Percentiles rank a stretch among this genome's conserved stretches.
Evolutionary conservation across 31 red algal species (phyloP).

Genomic region (Odonthalia washingtoniensis): DNA sequence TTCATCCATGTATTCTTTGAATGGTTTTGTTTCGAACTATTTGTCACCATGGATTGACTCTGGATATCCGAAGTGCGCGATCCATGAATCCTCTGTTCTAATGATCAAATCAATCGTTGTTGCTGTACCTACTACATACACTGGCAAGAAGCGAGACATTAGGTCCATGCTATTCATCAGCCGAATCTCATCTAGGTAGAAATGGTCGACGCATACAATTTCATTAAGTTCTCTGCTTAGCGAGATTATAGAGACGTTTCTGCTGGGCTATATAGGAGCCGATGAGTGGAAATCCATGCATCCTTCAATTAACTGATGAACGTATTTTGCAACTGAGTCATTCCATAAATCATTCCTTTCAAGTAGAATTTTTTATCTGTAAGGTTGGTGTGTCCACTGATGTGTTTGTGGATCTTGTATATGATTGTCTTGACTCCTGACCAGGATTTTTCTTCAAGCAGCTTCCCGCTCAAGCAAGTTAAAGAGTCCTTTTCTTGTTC

Average conservation of each 20-base stretch:
- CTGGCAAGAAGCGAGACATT: not conserved
- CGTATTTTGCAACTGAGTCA: too few relatives aligned
- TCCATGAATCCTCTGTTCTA: not conserved
- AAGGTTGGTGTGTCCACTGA: not conserved
- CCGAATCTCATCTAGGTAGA: not conserved
- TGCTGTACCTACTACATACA: too few relatives aligned
- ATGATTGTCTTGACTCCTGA: not conserved
- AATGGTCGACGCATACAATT: too few relatives aligned
- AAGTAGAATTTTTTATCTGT: not conserved
- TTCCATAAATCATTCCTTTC: too few relatives aligned
- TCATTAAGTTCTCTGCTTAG: too few relatives aligned
- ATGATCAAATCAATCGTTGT: not conserved
- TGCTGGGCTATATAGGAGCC: too few relatives aligned
- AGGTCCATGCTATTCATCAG: constrained; percentile 6
- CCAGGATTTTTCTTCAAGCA: too few relatives aligned
- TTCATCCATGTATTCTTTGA: not conserved
- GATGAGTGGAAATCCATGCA: too few relatives aligned
- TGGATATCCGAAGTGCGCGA: not conserved
- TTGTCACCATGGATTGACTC: not conserved
- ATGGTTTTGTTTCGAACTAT: not conserved
- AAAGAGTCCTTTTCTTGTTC: too few relatives aligned
- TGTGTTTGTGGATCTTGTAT: not conserved
- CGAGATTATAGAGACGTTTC: too few relatives aligned
- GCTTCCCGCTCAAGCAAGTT: too few relatives aligned
- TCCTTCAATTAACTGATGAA: too few relatives aligned